Percentiles rank a stretch among this genome's conserved stretches.
phyloP scores from a whole-genome alignment of 2,329 filamentous ascomycete species.

The Ceratocystis colombiana region DNA sequence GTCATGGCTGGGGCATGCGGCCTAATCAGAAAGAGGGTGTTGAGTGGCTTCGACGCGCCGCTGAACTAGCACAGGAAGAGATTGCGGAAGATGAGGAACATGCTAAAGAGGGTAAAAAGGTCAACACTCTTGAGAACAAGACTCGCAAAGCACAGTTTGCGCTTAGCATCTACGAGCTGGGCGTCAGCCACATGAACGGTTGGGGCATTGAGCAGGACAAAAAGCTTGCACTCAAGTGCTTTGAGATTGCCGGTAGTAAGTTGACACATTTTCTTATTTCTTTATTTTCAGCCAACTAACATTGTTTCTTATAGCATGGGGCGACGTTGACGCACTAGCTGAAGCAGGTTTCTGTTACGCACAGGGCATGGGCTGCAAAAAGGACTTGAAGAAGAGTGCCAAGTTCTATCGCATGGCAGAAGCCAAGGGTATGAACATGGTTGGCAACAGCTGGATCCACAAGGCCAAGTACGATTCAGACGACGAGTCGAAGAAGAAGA shows the following conservation, averaged over 20 bases:
- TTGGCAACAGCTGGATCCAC: constrained; percentile 98
- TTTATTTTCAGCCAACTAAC: constrained; percentile 26
- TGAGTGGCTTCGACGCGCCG: constrained; percentile 82
- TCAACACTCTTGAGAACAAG: constrained; percentile 61
- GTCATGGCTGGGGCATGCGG: constrained; percentile 96
- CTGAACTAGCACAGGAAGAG: constrained; percentile 71
- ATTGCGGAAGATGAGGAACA: constrained; percentile 71
- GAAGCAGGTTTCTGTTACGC: constrained; percentile 96
- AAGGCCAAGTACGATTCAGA: constrained; percentile 84
- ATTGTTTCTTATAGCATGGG: constrained; percentile 54
- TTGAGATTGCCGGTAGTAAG: constrained; percentile 84
- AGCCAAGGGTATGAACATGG: constrained; percentile 90
- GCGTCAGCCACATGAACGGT: constrained; percentile 93
- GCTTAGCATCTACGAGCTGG: constrained; percentile 88
- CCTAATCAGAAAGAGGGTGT: constrained; percentile 84
- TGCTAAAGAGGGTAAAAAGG: constrained; percentile 50
- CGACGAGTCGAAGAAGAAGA: constrained; percentile 49
- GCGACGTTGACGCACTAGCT: constrained; percentile 83
- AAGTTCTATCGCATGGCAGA: constrained; percentile 85
- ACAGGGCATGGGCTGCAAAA: constrained; percentile 86
- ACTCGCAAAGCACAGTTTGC: constrained; percentile 88
- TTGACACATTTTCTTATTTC: constrained; percentile 27
- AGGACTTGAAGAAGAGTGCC: constrained; percentile 89
- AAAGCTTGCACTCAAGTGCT: constrained; percentile 74
- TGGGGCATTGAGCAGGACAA: constrained; percentile 97